Conservation (phyloP, 768 basidiomycete genomes). For the Lanmaoa rubissima region DNA sequence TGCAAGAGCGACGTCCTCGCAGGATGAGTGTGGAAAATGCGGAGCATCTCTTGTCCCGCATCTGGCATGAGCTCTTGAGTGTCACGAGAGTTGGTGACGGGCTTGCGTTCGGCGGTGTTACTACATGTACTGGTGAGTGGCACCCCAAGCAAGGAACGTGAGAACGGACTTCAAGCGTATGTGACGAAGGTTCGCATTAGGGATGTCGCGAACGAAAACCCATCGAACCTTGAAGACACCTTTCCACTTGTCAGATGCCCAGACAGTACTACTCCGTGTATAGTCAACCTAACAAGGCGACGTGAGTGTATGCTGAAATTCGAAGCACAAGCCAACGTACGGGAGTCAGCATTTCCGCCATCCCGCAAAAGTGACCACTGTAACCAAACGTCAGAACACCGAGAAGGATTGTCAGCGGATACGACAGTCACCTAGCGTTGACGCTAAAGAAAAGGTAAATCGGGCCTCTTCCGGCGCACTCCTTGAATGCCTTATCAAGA, state of each 20-base stretch:
- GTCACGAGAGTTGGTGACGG: constrained; percentile 96
- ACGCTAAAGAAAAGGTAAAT: constrained; percentile 99
- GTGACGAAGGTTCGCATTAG: constrained; percentile 84
- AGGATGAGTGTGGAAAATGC: constrained; percentile 92
- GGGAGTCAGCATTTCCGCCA: constrained; percentile 97
- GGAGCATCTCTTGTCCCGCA: constrained; percentile 94
- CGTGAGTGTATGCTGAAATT: not conserved
- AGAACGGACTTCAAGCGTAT: constrained; percentile 72
- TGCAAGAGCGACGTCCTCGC: constrained; percentile 91
- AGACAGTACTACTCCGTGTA: constrained; percentile 90
- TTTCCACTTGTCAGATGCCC: constrained; percentile 99
- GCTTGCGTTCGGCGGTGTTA: constrained; percentile 97
- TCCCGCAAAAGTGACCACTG: constrained; percentile 96
- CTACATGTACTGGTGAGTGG: constrained; percentile 39
- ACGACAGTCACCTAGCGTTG: constrained; percentile 65
- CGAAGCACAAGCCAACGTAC: constrained; percentile 40
- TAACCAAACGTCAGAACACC: constrained; percentile 10
- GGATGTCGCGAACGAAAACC: constrained; percentile 96
- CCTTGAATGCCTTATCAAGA: constrained; percentile 96
- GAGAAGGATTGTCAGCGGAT: not conserved
- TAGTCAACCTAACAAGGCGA: constrained; percentile 70
- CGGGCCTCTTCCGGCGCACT: constrained; percentile 86
- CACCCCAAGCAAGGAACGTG: constrained; percentile 1
- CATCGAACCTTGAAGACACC: constrained; percentile 98
- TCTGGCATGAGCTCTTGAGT: constrained; percentile 96